Evolutionary conservation across 2,329 filamentous ascomycete species (phyloP).

Genomic region (Metarhizium robertsii): DNA sequence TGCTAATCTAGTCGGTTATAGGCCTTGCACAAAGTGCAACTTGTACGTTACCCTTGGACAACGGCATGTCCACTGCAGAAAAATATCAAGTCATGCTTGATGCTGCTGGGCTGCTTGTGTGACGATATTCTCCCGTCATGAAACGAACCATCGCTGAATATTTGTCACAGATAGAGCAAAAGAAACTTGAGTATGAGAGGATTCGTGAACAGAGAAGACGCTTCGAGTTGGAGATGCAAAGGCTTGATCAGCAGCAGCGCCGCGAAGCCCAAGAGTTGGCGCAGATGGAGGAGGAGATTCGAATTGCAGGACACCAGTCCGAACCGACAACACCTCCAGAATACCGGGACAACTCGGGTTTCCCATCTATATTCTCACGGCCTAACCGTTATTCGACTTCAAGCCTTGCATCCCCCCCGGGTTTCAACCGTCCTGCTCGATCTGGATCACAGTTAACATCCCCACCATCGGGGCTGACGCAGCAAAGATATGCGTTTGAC

Average conservation of each 20-base stretch:
- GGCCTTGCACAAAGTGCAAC: conserved; percentile 64
- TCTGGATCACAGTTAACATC: conserved; percentile 76
- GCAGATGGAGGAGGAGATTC: conserved; percentile 67
- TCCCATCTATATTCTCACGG: conserved; percentile 71
- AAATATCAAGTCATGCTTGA: background rate
- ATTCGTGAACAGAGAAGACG: conserved; percentile 80
- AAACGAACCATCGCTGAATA: background rate
- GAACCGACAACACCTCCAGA: conserved; percentile 96
- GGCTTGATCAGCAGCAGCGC: conserved; percentile 76
- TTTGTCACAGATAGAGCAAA: conserved; percentile 70
- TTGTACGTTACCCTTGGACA: conserved; percentile 45
- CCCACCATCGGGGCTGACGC: conserved; percentile 56
- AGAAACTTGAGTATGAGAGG: conserved; percentile 84
- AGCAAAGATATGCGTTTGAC: conserved; percentile 45
- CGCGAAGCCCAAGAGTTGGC: conserved; percentile 76
- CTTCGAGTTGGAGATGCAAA: conserved; percentile 88
- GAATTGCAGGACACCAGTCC: conserved; percentile 66
- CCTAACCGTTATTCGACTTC: conserved; percentile 85
- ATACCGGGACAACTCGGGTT: conserved; percentile 64
- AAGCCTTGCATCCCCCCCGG: conserved; percentile 74
- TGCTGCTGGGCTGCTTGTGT: background rate
- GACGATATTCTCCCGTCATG: background rate
- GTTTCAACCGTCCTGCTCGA: conserved; percentile 63
- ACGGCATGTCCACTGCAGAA: background rate
- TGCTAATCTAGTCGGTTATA: conserved; percentile 18